Evolutionary conservation across 2,329 filamentous ascomycete genomes (phyloP).

Genomic region (Nannizziopsis barbatae): DNA sequence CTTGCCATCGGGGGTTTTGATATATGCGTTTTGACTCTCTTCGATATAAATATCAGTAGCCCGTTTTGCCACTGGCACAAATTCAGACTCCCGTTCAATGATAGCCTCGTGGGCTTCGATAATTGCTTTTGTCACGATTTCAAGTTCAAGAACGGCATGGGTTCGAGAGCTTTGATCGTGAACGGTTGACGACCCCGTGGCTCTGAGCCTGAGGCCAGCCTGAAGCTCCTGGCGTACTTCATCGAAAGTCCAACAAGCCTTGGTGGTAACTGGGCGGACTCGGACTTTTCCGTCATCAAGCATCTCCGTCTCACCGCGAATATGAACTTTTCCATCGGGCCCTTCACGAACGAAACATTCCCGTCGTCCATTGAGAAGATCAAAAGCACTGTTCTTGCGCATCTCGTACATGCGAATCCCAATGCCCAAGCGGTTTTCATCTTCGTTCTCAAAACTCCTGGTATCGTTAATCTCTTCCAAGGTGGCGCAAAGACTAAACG

Average conservation of each 20-base stretch:
- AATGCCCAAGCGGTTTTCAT: slow-evolving; percentile 23
- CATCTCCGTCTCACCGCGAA: slow-evolving; percentile 35
- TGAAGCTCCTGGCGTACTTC: slow-evolving; percentile 23
- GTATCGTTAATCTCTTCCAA: slow-evolving; percentile 21
- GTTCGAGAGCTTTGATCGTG: slow-evolving; percentile 39
- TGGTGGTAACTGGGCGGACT: slow-evolving; percentile 30
- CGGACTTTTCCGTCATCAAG: slow-evolving; percentile 33
- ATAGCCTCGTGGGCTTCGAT: slow-evolving; percentile 30
- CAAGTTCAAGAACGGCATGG: slow-evolving; percentile 36
- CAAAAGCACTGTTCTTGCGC: slow-evolving; percentile 34
- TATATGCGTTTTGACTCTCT: slow-evolving; percentile 26
- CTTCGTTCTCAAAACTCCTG: neutral
- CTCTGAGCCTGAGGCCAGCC: slow-evolving; percentile 23
- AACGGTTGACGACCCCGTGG: slow-evolving; percentile 31
- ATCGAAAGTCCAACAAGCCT: slow-evolving; percentile 30
- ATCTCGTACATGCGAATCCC: slow-evolving; percentile 35
- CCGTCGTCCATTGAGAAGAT: slow-evolving; percentile 31
- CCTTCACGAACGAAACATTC: slow-evolving; percentile 36
- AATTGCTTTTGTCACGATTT: slow-evolving; percentile 31
- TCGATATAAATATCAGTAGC: slow-evolving; percentile 34
- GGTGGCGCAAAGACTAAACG: slow-evolving; percentile 21
- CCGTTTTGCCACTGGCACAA: slow-evolving; percentile 36
- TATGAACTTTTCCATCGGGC: slow-evolving; percentile 30
- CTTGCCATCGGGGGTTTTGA: slow-evolving; percentile 24
- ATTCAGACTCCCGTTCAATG: slow-evolving; percentile 35